Percentiles rank a stretch among this genome's conserved stretches.
Evolutionary conservation across 352 stramenopile genomes (phyloP).

Genomic region (Phytopythium aichiense): DNA sequence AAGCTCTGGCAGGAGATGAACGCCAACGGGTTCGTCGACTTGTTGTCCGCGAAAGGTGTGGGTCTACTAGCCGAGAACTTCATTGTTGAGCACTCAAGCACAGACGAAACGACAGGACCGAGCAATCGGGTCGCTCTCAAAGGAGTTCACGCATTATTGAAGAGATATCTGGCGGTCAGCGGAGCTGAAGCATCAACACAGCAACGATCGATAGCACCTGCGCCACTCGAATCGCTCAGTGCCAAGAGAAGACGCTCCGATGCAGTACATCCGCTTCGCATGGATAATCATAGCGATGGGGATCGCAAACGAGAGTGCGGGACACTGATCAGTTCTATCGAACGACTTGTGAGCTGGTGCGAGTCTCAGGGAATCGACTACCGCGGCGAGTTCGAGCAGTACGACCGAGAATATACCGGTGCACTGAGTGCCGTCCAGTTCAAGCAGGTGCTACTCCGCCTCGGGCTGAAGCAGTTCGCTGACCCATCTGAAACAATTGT

Average conservation of each 20-base stretch:
- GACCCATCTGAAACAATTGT: constrained; percentile 31
- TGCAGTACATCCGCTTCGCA: neutral
- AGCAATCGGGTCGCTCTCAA: constrained; percentile 23
- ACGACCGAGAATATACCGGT: constrained; percentile 41
- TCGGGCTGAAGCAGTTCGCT: constrained; percentile 24
- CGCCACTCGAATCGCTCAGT: neutral
- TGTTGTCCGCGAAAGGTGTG: constrained; percentile 36
- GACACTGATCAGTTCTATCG: constrained; percentile 6
- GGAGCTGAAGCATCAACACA: constrained; percentile 1
- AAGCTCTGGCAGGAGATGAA: constrained; percentile 52
- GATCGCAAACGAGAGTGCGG: neutral
- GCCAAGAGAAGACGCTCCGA: neutral
- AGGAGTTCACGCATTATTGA: constrained; percentile 22
- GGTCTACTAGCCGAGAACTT: constrained; percentile 44
- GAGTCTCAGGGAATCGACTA: constrained; percentile 43
- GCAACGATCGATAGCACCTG: neutral
- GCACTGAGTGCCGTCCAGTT: constrained; percentile 41
- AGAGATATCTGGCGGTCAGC: constrained; percentile 6
- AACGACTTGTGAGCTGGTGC: constrained; percentile 25
- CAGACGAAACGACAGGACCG: neutral
- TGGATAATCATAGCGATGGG: neutral
- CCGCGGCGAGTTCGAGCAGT: constrained; percentile 43
- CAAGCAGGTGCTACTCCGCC: constrained; percentile 43
- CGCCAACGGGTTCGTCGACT: constrained; percentile 27
- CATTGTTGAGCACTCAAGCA: neutral